These are phyloP conservation scores for Xanthoceras sorbifolium DNA, from an alignment of 345 rosid species.

Conservation along the genomic window DNA sequence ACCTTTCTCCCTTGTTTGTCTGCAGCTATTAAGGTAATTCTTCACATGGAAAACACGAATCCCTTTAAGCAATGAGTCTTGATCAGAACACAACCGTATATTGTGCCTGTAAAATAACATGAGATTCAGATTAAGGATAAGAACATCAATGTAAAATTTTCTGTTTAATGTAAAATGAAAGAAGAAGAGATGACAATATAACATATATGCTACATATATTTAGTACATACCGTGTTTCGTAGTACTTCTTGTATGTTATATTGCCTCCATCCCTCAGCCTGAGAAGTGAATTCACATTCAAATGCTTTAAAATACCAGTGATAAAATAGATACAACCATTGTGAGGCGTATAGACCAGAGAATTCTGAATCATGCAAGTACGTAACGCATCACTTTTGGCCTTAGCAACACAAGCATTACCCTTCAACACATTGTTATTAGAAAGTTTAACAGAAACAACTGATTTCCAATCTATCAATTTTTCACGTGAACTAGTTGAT, in stretches of 20 bases:
- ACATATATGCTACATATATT: not conserved
- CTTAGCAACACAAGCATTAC: slow-evolving; percentile 34
- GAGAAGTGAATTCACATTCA: slow-evolving; percentile 57
- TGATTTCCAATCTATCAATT: slow-evolving; percentile 56
- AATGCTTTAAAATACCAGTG: slow-evolving; percentile 40
- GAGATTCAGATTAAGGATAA: slow-evolving; percentile 11
- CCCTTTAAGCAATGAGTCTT: slow-evolving; percentile 48
- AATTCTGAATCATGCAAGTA: slow-evolving; percentile 52
- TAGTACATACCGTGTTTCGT: slow-evolving; percentile 42
- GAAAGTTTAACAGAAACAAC: slow-evolving; percentile 45
- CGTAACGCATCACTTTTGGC: slow-evolving; percentile 56
- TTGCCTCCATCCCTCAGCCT: slow-evolving; percentile 40
- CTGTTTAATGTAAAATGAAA: not conserved
- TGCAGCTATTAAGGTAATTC: slow-evolving; percentile 44
- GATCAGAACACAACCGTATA: slow-evolving; percentile 40
- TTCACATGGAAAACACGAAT: slow-evolving; percentile 61
- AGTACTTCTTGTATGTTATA: slow-evolving; percentile 59
- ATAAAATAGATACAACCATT: slow-evolving; percentile 61
- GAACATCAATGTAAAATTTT: not conserved
- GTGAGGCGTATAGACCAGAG: slow-evolving; percentile 79
- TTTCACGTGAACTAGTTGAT: slow-evolving; percentile 17
- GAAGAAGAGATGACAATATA: not conserved
- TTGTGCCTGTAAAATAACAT: slow-evolving; percentile 50
- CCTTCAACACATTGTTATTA: slow-evolving; percentile 16
- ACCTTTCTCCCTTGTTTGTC: slow-evolving; percentile 67